phyloP scores from a whole-genome alignment of 331 rosid genomes.

The Dryas integrifolia region DNA sequence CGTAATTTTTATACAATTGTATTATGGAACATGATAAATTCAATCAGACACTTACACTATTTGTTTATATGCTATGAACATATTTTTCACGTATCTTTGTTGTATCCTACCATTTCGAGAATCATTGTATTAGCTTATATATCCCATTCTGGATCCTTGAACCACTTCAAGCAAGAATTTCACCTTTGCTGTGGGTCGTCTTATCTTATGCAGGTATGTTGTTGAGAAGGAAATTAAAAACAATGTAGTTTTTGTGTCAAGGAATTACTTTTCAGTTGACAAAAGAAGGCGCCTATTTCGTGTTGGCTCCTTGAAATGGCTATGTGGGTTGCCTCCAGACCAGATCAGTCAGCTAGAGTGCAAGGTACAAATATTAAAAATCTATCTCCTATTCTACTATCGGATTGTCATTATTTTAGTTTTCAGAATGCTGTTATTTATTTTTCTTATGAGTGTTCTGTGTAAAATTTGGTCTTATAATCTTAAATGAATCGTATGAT shows the following conservation, averaged over 20 bases:
- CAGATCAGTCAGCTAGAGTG: slow-evolving; percentile 57
- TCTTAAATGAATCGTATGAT: not conserved
- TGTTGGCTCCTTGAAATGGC: slow-evolving; percentile 86
- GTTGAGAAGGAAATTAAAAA: slow-evolving; percentile 82
- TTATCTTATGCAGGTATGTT: slow-evolving; percentile 67
- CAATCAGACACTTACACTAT: no score
- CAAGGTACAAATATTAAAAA: slow-evolving; percentile 56
- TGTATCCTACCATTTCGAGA: not conserved
- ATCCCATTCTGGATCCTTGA: not conserved
- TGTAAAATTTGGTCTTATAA: not conserved
- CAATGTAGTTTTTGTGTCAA: slow-evolving; percentile 86
- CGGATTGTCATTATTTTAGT: not conserved
- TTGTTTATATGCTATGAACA: no score
- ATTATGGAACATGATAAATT: no score
- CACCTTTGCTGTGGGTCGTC: not conserved
- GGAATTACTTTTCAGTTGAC: slow-evolving; percentile 80
- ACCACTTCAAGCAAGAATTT: not conserved
- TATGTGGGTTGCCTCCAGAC: slow-evolving; percentile 54
- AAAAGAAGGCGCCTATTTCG: slow-evolving; percentile 81
- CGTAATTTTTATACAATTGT: no score
- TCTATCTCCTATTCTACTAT: slow-evolving; percentile 3
- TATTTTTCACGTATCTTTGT: not conserved
- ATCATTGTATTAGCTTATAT: not conserved
- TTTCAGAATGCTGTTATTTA: not conserved
- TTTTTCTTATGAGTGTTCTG: not conserved